These are phyloP conservation scores for Talaromyces wortmannii DNA, from an alignment of 495 filamentous ascomycete genomes.

Conservation along the genomic window DNA sequence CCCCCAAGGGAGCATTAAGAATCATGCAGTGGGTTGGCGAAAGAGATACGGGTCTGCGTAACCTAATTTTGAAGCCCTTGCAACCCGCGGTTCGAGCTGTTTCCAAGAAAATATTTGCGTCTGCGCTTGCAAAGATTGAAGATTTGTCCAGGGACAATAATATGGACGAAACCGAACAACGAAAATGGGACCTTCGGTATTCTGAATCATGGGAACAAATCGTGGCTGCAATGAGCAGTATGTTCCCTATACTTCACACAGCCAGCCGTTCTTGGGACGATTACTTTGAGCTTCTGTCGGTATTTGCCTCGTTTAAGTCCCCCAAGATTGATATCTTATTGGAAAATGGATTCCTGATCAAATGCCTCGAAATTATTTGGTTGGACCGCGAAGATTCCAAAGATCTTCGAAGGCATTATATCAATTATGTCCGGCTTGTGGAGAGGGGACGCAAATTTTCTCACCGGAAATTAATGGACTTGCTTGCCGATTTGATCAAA, in stretches of 20 bases:
- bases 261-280: conserved; percentile 68
- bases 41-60: conserved; percentile 50
- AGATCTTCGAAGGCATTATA: conserved; percentile 40
- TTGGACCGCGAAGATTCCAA: conserved; percentile 50
- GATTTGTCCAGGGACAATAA: conserved; percentile 35
- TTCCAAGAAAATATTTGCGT: conserved; percentile 47
- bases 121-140: conserved; percentile 38
- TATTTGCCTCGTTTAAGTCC: conserved; percentile 50
- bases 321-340: conserved; percentile 49
- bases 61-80: conserved; percentile 60
- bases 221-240: conserved; percentile 40
- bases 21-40: conserved; percentile 58
- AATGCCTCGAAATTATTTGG: conserved; percentile 54
- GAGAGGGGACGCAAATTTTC: conserved; percentile 48
- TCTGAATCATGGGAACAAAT: conserved; percentile 45
- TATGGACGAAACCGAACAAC: conserved; percentile 19
- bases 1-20: conserved; percentile 19
- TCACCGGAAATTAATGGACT: conserved; percentile 34
- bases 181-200: conserved; percentile 21
- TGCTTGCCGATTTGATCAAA: conserved; percentile 31
- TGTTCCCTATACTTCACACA: conserved; percentile 49
- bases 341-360: conserved; percentile 45
- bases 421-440: conserved; percentile 48
- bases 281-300: conserved; percentile 63
- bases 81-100: conserved; percentile 54